phyloP scores from a whole-genome alignment of 2,329 filamentous ascomycete species.

The Colletotrichum agaves region DNA sequence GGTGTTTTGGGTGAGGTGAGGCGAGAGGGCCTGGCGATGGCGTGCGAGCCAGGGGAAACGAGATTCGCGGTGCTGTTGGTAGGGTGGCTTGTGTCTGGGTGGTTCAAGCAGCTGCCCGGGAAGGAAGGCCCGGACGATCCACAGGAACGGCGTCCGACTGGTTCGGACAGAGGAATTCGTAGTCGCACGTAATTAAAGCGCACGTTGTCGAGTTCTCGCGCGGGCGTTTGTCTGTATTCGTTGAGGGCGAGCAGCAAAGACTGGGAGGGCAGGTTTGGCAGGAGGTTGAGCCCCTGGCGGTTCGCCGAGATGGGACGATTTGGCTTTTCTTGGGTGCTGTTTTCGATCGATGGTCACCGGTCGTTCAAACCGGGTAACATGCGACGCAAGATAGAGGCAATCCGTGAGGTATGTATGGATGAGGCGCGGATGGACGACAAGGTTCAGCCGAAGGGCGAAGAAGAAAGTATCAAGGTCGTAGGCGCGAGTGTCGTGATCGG shows the following conservation, averaged over 20 bases:
- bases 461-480: constrained; percentile 3
- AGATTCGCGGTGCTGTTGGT: constrained; percentile 20
- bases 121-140: constrained; percentile 30
- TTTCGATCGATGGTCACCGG: not conserved
- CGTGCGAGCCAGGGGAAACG: constrained; percentile 36
- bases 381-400: not conserved
- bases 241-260: not conserved
- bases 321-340: not conserved
- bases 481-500: constrained; percentile 9
- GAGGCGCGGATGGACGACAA: constrained; percentile 12
- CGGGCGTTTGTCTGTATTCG: constrained; percentile 17
- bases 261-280: constrained; percentile 20
- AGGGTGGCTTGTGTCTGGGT: constrained; percentile 15
- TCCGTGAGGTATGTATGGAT: not conserved
- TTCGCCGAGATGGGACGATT: constrained; percentile 20
- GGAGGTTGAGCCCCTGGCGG: constrained; percentile 29
- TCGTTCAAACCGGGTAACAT: not conserved
- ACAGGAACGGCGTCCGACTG: constrained; percentile 35
- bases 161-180: constrained; percentile 18
- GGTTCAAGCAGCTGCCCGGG: constrained; percentile 16
- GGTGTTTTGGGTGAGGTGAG: constrained; percentile 32
- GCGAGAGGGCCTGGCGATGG: constrained; percentile 37
- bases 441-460: constrained; percentile 16
- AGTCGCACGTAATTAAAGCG: constrained; percentile 21
- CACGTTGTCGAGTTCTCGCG: constrained; percentile 19